Evolutionary conservation across 306 rosid species (phyloP).

Genomic region (Quercus rubra): DNA sequence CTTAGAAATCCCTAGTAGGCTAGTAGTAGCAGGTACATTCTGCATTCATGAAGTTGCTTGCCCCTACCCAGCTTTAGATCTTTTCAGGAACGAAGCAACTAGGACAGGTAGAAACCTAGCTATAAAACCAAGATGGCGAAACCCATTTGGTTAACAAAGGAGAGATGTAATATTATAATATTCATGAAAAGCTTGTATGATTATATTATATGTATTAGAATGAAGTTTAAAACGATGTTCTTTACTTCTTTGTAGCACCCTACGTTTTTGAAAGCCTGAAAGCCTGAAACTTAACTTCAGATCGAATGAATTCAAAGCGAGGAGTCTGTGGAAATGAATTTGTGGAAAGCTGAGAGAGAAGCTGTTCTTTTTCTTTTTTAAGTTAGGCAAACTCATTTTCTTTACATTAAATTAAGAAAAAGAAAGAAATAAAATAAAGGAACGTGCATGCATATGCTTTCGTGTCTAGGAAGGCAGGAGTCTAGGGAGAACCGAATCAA

Average conservation of each 20-base stretch:
- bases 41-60: background rate
- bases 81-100: background rate
- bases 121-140: background rate
- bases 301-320: background rate
- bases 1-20: background rate
- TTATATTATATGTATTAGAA: background rate
- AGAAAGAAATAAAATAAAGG: too few relatives aligned
- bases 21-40: background rate
- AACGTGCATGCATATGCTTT: too few relatives aligned
- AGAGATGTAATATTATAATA: background rate
- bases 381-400: background rate
- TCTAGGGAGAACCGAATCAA: too few relatives aligned
- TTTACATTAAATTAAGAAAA: background rate
- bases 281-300: slow-evolving; percentile 5
- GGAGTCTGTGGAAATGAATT: background rate
- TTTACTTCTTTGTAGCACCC: background rate
- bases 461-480: too few relatives aligned
- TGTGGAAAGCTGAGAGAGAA: slow-evolving; percentile 3
- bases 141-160: background rate
- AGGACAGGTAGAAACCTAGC: background rate
- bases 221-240: background rate
- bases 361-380: background rate
- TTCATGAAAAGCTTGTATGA: background rate
- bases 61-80: background rate
- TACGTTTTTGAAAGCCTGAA: slow-evolving; percentile 18